Evolutionary conservation across 176 grass and related monocot genomes (phyloP).

Genomic region (Oryza meyeriana): DNA sequence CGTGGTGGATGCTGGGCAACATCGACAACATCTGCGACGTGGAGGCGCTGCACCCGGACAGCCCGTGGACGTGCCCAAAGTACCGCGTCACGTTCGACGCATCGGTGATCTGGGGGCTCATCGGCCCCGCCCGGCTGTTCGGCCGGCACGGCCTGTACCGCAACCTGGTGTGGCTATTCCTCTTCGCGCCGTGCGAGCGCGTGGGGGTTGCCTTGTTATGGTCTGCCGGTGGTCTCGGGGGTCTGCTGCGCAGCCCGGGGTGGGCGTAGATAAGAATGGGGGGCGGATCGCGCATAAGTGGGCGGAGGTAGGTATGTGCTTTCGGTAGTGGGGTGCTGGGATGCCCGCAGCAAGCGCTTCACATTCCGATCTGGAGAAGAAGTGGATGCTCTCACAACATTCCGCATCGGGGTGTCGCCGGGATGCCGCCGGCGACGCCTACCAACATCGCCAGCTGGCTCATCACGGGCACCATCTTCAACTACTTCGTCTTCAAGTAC

Average conservation of each 20-base stretch:
- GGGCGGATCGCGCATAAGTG: too few species aligned
- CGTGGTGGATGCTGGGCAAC: conserved; percentile 98
- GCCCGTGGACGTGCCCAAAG: conserved; percentile 99
- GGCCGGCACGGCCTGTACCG: conserved; percentile 70
- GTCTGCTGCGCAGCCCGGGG: too few species aligned
- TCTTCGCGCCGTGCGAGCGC: conserved; percentile 65
- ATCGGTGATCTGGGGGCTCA: conserved; percentile 94
- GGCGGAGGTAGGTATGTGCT: too few species aligned
- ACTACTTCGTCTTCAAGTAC: conserved; percentile 92
- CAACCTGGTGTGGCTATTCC: conserved; percentile 96
- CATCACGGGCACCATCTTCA: conserved; percentile 85
- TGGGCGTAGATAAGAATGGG: too few species aligned
- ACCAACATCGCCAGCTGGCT: conserved; percentile 99
- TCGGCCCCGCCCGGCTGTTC: conserved; percentile 77
- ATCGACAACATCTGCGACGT: conserved; percentile 97
- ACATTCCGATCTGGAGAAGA: too few species aligned
- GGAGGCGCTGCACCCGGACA: conserved; percentile 78
- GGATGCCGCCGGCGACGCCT: conserved; percentile 96
- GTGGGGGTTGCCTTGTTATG: too few species aligned
- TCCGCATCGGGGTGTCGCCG: conserved; percentile 88
- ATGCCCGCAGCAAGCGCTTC: too few species aligned
- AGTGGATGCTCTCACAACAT: conserved; percentile 97
- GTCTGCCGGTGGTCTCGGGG: too few species aligned
- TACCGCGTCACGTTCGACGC: conserved; percentile 95
- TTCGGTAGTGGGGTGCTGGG: too few species aligned